phyloP scores from a whole-genome alignment of 352 stramenopile species.

The Phytophthora multivora region DNA sequence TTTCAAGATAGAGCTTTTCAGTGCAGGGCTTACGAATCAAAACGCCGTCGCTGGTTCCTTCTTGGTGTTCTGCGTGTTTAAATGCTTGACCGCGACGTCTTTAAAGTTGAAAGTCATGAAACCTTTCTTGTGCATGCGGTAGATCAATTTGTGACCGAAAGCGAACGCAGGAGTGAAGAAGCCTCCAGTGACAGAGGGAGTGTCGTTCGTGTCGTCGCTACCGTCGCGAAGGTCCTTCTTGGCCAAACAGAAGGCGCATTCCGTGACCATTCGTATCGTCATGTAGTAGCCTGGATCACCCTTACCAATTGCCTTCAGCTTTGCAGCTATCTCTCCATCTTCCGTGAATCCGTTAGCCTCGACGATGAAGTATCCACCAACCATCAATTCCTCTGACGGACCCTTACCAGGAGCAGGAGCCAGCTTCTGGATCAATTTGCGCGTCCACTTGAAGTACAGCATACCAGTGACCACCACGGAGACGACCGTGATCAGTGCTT shows the following conservation, averaged over 20 bases:
- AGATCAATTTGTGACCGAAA: conserved; percentile 39
- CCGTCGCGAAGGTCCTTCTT: conserved; percentile 18
- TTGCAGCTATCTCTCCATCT: conserved; percentile 30
- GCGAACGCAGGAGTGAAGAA: conserved; percentile 42
- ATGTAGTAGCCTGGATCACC: conserved; percentile 46
- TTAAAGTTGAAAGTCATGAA: conserved; percentile 44
- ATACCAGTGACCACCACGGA: conserved; percentile 25
- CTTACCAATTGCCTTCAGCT: conserved; percentile 13
- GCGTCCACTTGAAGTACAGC: conserved; percentile 52
- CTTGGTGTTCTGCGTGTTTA: not conserved
- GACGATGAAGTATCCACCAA: conserved; percentile 66
- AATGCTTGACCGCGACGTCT: not conserved
- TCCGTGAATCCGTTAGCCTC: conserved; percentile 45
- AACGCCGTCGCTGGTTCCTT: conserved; percentile 9
- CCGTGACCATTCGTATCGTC: conserved; percentile 38
- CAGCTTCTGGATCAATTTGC: conserved; percentile 57
- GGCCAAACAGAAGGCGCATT: conserved; percentile 47
- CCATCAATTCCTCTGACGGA: conserved; percentile 64
- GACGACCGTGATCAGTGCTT: conserved; percentile 16
- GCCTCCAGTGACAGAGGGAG: conserved; percentile 20
- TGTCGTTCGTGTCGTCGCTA: conserved; percentile 11
- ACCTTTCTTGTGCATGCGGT: conserved; percentile 42
- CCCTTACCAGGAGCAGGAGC: conserved; percentile 71
- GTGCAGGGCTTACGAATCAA: conserved; percentile 1
- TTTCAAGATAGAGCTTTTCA: not conserved